Evolutionary conservation across 2,329 filamentous ascomycete species (phyloP).

Genomic region (Bertia moriformis): DNA sequence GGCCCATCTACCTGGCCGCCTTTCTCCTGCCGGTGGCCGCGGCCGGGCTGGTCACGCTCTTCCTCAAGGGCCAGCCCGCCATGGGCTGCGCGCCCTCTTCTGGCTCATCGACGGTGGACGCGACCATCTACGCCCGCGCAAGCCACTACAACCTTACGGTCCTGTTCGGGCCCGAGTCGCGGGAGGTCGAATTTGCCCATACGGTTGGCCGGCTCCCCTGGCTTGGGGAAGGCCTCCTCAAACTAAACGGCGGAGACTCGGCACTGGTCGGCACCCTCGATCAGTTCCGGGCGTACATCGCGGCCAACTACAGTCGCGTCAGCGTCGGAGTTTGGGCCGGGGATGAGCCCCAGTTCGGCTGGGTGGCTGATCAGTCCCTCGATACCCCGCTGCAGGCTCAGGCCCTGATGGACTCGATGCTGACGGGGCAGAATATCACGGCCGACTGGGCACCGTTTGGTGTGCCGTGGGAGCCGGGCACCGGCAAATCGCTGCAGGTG

Average conservation of each 20-base stretch:
- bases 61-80: conserved; percentile 42
- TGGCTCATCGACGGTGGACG: neutral
- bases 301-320: conserved; percentile 47
- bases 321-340: conserved; percentile 73
- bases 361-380: conserved; percentile 36
- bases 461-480: conserved; percentile 51
- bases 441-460: conserved; percentile 66
- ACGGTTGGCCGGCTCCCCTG: neutral
- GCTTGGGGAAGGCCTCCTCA: neutral
- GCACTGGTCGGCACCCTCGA: conserved; percentile 45
- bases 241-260: neutral
- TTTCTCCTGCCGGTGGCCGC: conserved; percentile 67
- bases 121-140: conserved; percentile 6
- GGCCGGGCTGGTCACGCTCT: conserved; percentile 65
- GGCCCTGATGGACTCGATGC: conserved; percentile 49
- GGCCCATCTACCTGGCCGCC: conserved; percentile 60
- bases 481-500: conserved; percentile 63
- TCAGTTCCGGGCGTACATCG: conserved; percentile 55
- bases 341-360: conserved; percentile 55
- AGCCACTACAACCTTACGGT: neutral
- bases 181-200: too few species aligned
- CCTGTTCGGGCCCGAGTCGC: neutral
- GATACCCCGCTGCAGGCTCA: conserved; percentile 38
- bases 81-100: conserved; percentile 11
- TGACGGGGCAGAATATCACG: conserved; percentile 54